These are phyloP conservation scores for Vitellaria paradoxa DNA, from an alignment of 179 eudicot species.

Conservation along the genomic window DNA sequence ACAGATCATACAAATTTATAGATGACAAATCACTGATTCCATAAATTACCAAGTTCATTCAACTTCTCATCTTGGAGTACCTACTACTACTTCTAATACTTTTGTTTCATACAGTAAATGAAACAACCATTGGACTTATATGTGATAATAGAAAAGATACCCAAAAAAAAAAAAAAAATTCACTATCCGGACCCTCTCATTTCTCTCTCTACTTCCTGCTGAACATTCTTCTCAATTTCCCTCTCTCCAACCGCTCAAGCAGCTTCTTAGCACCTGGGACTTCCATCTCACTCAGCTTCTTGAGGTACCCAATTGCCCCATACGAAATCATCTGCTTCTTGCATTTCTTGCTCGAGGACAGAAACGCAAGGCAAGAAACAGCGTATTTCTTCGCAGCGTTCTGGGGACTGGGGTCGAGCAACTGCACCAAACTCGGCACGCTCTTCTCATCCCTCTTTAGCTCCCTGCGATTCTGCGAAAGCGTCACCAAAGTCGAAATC, in stretches of 20 bases:
- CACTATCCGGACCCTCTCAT: background rate
- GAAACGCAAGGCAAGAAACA: conserved; percentile 43
- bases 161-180: background rate
- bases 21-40: background rate
- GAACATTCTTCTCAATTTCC: conserved; percentile 69
- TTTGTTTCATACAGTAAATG: conserved; percentile 67
- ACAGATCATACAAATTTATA: conserved; percentile 2
- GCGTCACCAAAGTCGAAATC: conserved; percentile 49
- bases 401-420: conserved; percentile 79
- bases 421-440: conserved; percentile 76
- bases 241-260: conserved; percentile 79
- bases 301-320: conserved; percentile 93
- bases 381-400: conserved; percentile 92
- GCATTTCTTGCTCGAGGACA: conserved; percentile 77
- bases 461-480: conserved; percentile 59
- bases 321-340: conserved; percentile 89
- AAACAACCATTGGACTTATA: conserved; percentile 33
- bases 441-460: conserved; percentile 82
- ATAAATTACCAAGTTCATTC: background rate
- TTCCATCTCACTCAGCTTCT: conserved; percentile 86
- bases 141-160: background rate
- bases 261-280: conserved; percentile 80
- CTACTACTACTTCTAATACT: background rate
- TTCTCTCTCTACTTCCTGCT: conserved; percentile 46
- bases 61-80: too few relatives aligned